These are phyloP conservation scores for Trichosporon sp. DNA, from an alignment of 1,284 basidiomycete genomes.

Conservation along the genomic window DNA sequence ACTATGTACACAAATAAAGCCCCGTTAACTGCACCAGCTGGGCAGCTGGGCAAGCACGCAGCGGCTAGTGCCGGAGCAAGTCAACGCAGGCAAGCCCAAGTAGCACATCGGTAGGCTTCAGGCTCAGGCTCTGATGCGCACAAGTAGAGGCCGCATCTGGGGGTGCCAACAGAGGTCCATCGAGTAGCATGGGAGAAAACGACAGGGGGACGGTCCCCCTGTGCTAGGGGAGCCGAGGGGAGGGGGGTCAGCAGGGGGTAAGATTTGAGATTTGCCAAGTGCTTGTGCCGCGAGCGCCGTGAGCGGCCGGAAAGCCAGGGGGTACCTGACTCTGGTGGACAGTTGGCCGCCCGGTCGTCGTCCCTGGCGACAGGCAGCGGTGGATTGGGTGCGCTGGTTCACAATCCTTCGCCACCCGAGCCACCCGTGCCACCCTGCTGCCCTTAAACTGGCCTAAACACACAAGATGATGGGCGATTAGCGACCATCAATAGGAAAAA, in stretches of 20 bases:
- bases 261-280: background rate
- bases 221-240: background rate
- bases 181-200: conserved; percentile 9
- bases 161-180: background rate
- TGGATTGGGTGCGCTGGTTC: too few relatives aligned
- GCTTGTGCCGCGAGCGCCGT: too few relatives aligned
- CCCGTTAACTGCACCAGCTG: background rate
- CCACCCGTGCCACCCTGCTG: too few relatives aligned
- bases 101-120: conserved; percentile 5
- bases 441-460: too few relatives aligned
- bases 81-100: too few relatives aligned
- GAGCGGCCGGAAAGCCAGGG: background rate
- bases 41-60: too few relatives aligned
- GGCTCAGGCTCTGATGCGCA: conserved; percentile 4
- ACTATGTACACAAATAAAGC: conserved; percentile 10
- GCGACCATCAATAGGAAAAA: background rate
- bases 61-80: background rate
- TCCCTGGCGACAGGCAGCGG: background rate
- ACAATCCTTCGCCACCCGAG: too few relatives aligned
- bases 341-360: background rate
- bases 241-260: background rate
- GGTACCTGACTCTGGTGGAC: background rate
- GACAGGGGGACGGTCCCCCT: background rate
- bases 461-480: background rate
- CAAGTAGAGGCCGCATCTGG: background rate